phyloP scores from a whole-genome alignment of 2,329 filamentous ascomycete genomes.

The Fusarium acutatum region DNA sequence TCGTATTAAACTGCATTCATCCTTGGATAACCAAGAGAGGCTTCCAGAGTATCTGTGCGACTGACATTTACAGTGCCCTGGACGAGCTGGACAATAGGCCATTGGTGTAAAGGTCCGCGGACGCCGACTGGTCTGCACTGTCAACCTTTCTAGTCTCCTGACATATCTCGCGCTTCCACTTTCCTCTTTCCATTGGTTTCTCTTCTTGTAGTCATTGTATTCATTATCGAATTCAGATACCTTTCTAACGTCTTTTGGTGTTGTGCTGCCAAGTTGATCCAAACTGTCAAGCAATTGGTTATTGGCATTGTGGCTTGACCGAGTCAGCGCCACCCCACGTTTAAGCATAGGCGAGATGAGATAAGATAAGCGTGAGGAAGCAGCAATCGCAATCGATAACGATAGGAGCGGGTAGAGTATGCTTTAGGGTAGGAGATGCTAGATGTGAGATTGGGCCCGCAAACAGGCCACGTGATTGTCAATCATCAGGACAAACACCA shows the following conservation, averaged over 20 bases:
- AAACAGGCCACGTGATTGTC: too few relatives aligned
- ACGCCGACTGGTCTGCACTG: not conserved
- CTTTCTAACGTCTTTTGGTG: not conserved
- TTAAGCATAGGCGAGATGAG: too few relatives aligned
- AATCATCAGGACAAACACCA: too few relatives aligned
- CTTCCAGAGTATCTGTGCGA: not conserved
- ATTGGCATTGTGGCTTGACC: not conserved
- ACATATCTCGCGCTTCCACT: rapidly evolving
- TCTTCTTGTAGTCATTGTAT: rapidly evolving
- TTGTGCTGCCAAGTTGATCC: not conserved
- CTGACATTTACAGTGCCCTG: not conserved
- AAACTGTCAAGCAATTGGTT: rapidly evolving
- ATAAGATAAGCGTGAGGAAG: too few relatives aligned
- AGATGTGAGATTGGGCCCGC: too few relatives aligned
- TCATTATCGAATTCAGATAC: not conserved
- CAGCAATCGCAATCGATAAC: too few relatives aligned
- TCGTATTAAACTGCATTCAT: rapidly evolving
- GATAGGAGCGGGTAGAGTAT: too few relatives aligned
- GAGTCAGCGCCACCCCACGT: not conserved
- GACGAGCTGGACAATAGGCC: not conserved
- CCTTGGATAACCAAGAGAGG: not conserved
- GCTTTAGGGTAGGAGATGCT: too few relatives aligned
- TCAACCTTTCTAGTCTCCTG: not conserved
- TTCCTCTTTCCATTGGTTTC: rapidly evolving
- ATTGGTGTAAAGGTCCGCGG: not conserved